These are phyloP conservation scores for Cyanidium caldarium DNA, from an alignment of 23 red algal genomes.

Conservation along the genomic window DNA sequence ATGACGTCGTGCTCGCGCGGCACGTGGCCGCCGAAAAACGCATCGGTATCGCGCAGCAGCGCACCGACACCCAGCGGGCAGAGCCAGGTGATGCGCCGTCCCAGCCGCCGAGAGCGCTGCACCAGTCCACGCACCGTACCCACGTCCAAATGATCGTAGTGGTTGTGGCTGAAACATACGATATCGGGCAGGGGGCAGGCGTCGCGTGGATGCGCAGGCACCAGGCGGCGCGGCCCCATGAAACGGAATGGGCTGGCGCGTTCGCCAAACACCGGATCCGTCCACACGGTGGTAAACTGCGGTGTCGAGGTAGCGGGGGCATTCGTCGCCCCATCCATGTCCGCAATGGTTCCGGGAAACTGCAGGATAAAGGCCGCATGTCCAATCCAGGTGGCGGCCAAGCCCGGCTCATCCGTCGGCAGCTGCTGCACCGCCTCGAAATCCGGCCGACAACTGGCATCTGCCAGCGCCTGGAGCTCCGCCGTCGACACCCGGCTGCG, in stretches of 20 bases:
- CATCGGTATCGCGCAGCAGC: neutral
- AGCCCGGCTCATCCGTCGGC: neutral
- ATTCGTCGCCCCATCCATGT: neutral
- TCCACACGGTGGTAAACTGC: neutral
- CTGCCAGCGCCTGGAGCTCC: neutral
- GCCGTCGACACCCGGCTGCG: neutral
- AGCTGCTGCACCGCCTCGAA: neutral
- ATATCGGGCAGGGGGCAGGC: neutral
- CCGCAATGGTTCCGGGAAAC: neutral
- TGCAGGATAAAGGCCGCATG: neutral
- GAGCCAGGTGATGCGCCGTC: neutral
- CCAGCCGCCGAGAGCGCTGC: neutral
- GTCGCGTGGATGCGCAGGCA: neutral
- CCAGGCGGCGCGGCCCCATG: neutral
- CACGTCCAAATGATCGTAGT: neutral
- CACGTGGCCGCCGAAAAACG: neutral
- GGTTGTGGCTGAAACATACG: constrained; percentile 3
- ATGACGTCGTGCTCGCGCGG: neutral
- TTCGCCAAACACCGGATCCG: neutral
- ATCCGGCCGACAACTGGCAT: neutral
- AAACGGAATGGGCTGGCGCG: neutral
- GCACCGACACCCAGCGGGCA: neutral
- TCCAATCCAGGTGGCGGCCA: constrained; percentile 1
- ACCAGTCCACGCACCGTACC: neutral
- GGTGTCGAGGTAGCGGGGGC: neutral